Base-by-base conservation (phyloP, 1,139 yeast genomes). In the Yamadazyma sp. region DNA sequence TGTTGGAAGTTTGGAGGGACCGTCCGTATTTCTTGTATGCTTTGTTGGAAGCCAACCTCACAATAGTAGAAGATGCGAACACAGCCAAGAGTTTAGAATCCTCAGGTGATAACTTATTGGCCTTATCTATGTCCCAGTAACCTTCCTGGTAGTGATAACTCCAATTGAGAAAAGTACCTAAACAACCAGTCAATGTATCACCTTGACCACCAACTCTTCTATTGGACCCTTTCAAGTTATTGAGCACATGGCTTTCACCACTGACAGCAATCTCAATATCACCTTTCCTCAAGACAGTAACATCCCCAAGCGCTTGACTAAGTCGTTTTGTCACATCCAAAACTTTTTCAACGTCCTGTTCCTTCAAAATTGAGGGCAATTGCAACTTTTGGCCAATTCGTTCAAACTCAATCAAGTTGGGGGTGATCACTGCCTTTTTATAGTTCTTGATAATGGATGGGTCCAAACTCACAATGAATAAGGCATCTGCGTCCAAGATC, bases 401-500 rank as follows among this genome's bases (percentile, higher is more conserved):
- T 42, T 74, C 70, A 55, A 89, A 88, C 59, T 92, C 98, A 34
- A 84, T 83, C 8, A 87, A 83, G 56, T 92, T 92, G 11, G 98
- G 98, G 0, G 98, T 92, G 35, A 92, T 51, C 1, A 89, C 71
- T 0, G 91, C 92, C 37, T 48, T 69, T 35, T 53, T 64, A 69
- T 49, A 80, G 43, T 61, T 79, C 31, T 64, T 56, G 27, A 84
- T 66, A 14, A 86, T 45, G 2, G 66, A 66, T 0, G 91, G 87
- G 6, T 75, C 59, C 30, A 76, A 59, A 17, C 83, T 75, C 1
- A 89, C 59, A 42, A 88, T 61, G 50, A 54, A 87, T 32, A 92
- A 65, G 0, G 92, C 89, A 62, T 92, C 98, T 0, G 98, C 98
- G 57, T 92, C 98, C 36, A 92, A 60, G 2, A 92, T 79, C 15